Evolutionary conservation across 139 green algal species (phyloP), one percentile per base, ranked within the genome.

Genomic region (Cymbomonas tetramitiformis): DNA sequence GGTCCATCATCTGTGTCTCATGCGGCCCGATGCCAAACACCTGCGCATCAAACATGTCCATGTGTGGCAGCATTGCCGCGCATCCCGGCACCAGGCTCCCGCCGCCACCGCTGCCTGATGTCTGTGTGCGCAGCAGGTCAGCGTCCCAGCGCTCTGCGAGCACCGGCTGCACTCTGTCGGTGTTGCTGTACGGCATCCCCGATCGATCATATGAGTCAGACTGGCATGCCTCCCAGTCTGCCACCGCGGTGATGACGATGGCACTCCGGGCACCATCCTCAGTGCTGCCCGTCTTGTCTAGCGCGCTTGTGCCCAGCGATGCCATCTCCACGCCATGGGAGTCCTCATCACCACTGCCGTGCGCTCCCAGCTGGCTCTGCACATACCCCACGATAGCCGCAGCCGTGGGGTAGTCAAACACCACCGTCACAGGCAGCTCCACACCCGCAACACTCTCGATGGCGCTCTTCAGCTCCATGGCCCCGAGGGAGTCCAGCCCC

Each of bases 381-480:
- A 56, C 24, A 10, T 38, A 67, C 0, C 34, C 19, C 3, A 63
- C 50, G 2, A 86, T 56, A 24, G 76, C 72, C 4, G 26, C 8
- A 0, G 80, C 53, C 3, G 83, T 86, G 5, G 85, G 85, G 61
- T 87, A 81, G 73, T 94, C 84, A 56, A 90, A 94, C 15, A 88
- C 63, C 2, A 86, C 51, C 1, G 81, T 87, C 24, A 57, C 57
- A 0, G 79, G 74, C 34, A 87, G 65, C 21, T 79, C 62, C 8
- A 83, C 18, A 10, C 54, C 61, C 47, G 83, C 66, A 5, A 34
- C 40, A 19, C 40, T 66, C 15, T 87, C 80, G n/a, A 94, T 76
- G 1, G 55, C 52, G 51, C 81, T 83, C 28, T 82, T 67, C 38
- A 94, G 70, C 78, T 94, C 86, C 24, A 92, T 74, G 3, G 79